Conservation (phyloP, 495 filamentous ascomycete genomes). For the Podospora pseudocomata region DNA sequence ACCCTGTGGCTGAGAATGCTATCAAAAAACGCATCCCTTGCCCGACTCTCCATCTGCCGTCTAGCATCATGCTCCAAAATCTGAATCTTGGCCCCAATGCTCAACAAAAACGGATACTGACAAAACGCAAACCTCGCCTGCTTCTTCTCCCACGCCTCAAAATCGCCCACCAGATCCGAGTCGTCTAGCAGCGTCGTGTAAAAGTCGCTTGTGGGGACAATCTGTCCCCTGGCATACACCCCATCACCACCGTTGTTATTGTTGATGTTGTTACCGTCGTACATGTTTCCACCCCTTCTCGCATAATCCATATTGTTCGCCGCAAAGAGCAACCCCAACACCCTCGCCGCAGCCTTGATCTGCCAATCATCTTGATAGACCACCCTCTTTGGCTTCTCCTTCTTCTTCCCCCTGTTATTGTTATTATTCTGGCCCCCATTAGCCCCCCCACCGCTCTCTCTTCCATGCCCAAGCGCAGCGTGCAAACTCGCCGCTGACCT, state of each 20-base stretch:
- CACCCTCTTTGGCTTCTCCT: conserved; percentile 53
- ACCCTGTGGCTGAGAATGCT: conserved; percentile 72
- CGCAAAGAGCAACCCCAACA: conserved; percentile 78
- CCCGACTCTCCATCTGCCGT: conserved; percentile 87
- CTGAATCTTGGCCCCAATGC: conserved; percentile 89
- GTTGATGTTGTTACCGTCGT: not conserved
- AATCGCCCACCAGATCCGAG: conserved; percentile 80
- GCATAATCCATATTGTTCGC: conserved; percentile 63
- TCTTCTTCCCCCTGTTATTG: conserved; percentile 37
- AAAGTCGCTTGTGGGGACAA: conserved; percentile 73
- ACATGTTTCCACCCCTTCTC: conserved; percentile 22
- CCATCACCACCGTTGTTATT: not conserved
- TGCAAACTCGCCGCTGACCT: conserved; percentile 63
- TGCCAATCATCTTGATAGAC: conserved; percentile 89
- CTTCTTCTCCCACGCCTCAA: conserved; percentile 80
- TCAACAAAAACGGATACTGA: conserved; percentile 91
- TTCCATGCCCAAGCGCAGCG: conserved; percentile 63
- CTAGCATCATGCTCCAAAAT: conserved; percentile 88
- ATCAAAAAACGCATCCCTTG: conserved; percentile 86
- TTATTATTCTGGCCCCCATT: conserved; percentile 7
- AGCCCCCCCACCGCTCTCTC: conserved; percentile 10
- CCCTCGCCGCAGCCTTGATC: conserved; percentile 72
- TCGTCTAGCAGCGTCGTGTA: conserved; percentile 87
- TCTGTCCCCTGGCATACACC: conserved; percentile 29
- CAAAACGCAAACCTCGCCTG: conserved; percentile 81